Percentiles rank a stretch among this genome's conserved stretches.
Evolutionary conservation across 108 stramenopile species (phyloP).

Genomic region (Aurantiochytrium sp.): DNA sequence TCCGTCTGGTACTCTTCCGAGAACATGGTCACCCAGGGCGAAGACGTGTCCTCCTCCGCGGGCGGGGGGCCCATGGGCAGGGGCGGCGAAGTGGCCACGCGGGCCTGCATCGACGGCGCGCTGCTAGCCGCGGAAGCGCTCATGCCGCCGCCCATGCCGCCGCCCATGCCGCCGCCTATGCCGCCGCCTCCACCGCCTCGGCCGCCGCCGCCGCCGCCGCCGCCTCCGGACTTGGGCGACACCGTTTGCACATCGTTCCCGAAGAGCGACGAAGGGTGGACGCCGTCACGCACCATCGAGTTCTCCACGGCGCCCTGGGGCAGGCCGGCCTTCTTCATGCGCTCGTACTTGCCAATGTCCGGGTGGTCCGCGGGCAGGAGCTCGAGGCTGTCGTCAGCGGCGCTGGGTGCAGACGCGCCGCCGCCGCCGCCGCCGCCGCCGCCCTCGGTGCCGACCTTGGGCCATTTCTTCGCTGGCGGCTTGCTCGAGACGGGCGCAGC

Average conservation of each 20-base stretch:
- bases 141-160: background rate
- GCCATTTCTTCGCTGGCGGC: background rate
- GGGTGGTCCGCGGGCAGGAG: background rate
- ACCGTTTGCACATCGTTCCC: background rate
- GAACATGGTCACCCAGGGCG: slow-evolving; percentile 22
- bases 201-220: background rate
- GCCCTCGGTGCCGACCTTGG: background rate
- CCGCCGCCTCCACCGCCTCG: background rate
- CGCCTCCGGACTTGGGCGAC: background rate
- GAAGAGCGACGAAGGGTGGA: background rate
- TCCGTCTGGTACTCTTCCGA: background rate
- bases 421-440: background rate
- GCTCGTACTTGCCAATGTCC: background rate
- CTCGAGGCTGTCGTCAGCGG: background rate
- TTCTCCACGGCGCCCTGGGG: slow-evolving; percentile 15
- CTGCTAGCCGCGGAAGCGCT: background rate
- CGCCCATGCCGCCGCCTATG: background rate
- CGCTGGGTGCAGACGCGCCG: background rate
- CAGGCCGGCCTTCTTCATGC: background rate
- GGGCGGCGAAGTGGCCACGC: background rate
- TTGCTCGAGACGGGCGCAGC: background rate
- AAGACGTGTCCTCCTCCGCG: background rate
- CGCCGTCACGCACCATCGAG: slow-evolving; percentile 11
- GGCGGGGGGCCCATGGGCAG: background rate
- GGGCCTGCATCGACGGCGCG: background rate